These are phyloP conservation scores for Trichoderma virens DNA, from an alignment of 495 filamentous ascomycete genomes.

Conservation along the genomic window DNA sequence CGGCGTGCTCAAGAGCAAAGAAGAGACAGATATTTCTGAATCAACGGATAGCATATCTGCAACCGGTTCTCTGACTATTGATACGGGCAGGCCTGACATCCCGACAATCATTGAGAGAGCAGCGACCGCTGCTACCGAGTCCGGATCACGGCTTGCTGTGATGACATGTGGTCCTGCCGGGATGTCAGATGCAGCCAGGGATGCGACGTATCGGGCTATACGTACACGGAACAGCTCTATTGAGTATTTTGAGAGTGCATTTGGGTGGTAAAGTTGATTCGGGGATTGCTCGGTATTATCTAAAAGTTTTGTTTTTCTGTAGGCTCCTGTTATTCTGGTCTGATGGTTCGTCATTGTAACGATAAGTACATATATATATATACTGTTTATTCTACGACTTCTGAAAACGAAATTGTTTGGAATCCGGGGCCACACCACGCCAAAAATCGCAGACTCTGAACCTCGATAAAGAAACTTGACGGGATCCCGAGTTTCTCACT, in stretches of 20 bases:
- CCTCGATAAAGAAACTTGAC: too few relatives aligned
- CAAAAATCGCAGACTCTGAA: too few relatives aligned
- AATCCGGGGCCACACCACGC: too few relatives aligned
- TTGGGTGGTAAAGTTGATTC: conserved; percentile 21
- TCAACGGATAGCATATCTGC: not conserved
- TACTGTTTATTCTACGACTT: too few relatives aligned
- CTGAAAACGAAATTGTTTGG: too few relatives aligned
- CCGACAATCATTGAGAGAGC: conserved; percentile 29
- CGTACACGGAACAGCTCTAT: conserved; percentile 26
- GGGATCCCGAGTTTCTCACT: too few relatives aligned
- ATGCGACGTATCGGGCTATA: conserved; percentile 31
- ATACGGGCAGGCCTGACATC: conserved; percentile 13
- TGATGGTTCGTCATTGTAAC: too few relatives aligned
- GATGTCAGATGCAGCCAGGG: conserved; percentile 41
- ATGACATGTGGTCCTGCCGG: conserved; percentile 41
- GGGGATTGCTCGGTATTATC: not conserved
- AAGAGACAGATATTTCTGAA: not conserved
- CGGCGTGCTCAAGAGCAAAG: not conserved
- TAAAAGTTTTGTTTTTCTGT: conserved; percentile 5
- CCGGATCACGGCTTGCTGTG: conserved; percentile 27
- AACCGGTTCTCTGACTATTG: not conserved
- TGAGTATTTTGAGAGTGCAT: conserved; percentile 38
- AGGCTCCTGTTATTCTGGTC: too few relatives aligned
- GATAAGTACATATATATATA: too few relatives aligned
- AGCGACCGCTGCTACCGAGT: conserved; percentile 25